phyloP scores from a whole-genome alignment of 139 green algal genomes.

The Volvox reticuliferus region DNA sequence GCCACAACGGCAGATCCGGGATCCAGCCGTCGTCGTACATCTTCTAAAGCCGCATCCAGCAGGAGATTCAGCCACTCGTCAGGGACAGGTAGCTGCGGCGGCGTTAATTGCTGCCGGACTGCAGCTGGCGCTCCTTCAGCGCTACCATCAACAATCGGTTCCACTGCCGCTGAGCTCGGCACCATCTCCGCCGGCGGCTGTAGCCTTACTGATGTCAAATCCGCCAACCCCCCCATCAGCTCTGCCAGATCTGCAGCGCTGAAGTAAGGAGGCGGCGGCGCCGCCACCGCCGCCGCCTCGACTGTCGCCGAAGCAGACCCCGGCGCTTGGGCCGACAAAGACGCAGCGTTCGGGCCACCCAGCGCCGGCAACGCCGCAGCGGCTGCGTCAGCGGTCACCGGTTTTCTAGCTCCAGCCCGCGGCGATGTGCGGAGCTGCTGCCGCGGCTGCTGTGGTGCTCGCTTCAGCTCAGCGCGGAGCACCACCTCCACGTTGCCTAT shows the following conservation, averaged over 20 bases:
- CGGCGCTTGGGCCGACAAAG: no score
- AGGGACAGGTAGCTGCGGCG: neutral
- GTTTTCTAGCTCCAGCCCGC: neutral
- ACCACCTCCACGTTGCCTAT: neutral
- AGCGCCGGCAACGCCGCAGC: neutral
- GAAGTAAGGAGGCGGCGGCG: neutral
- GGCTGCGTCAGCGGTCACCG: neutral
- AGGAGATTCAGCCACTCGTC: neutral
- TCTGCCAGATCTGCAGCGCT: neutral
- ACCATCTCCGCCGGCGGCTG: neutral
- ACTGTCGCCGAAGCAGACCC: neutral
- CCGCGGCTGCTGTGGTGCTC: neutral
- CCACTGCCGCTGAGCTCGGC: neutral
- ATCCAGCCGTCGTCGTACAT: neutral
- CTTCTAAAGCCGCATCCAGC: neutral
- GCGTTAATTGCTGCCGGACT: neutral
- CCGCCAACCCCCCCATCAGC: neutral
- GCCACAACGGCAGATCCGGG: neutral
- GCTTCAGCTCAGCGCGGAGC: neutral
- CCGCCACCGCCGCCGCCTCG: neutral
- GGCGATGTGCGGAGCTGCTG: neutral
- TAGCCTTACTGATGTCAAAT: neutral
- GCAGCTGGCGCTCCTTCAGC: neutral
- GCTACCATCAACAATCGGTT: neutral
- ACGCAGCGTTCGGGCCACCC: neutral